These are phyloP conservation scores for Paecilomyces formosus DNA, from an alignment of 2,329 filamentous ascomycete species.

Conservation along the genomic window DNA sequence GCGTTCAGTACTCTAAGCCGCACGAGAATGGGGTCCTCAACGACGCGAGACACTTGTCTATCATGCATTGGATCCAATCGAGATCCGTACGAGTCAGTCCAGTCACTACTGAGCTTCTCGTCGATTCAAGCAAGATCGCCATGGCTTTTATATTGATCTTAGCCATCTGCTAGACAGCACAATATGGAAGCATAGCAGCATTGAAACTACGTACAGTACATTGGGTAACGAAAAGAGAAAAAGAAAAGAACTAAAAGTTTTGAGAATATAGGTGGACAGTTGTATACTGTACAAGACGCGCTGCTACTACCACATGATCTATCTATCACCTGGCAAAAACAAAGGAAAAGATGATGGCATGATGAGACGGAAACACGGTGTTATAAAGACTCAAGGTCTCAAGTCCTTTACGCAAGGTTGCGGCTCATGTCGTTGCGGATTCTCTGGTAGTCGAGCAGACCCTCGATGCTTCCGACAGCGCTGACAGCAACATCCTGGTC, in stretches of 20 bases:
- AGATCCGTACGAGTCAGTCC: no score
- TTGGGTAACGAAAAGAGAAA: slow-evolving; percentile 3
- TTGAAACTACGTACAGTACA: background rate
- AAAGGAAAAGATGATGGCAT: slow-evolving; percentile 9
- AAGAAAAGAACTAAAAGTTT: slow-evolving; percentile 18
- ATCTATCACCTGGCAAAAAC: slow-evolving; percentile 19
- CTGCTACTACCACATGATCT: slow-evolving; percentile 14
- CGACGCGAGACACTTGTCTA: no score
- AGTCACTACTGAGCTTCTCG: background rate
- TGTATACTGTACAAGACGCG: slow-evolving; percentile 26
- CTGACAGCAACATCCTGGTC: slow-evolving; percentile 93
- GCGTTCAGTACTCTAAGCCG: background rate
- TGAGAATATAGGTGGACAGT: slow-evolving; percentile 23
- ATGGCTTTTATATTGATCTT: background rate
- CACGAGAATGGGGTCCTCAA: background rate
- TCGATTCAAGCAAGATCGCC: background rate
- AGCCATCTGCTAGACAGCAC: background rate
- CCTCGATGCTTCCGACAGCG: slow-evolving; percentile 90
- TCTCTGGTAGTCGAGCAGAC: slow-evolving; percentile 48
- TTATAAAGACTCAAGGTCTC: slow-evolving; percentile 1
- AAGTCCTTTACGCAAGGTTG: slow-evolving; percentile 43
- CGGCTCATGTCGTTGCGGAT: slow-evolving; percentile 77
- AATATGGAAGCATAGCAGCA: background rate
- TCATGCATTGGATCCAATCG: no score
- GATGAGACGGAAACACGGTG: slow-evolving; percentile 12